These are phyloP conservation scores for Paraphoma sp. DNA, from an alignment of 2,329 filamentous ascomycete species.

Conservation along the genomic window DNA sequence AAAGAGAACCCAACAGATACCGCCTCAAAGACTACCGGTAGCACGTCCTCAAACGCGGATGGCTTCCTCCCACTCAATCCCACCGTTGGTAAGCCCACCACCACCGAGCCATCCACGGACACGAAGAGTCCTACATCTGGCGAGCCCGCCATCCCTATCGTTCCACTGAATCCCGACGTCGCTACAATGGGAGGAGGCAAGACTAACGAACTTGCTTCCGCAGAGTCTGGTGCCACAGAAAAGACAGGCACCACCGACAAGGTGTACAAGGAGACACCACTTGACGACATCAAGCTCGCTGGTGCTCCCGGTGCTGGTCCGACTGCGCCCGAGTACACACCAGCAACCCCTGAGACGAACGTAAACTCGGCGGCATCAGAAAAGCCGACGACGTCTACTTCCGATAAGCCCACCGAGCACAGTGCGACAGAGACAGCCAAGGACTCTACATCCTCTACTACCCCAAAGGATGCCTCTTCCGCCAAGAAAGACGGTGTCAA, in stretches of 20 bases:
- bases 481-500: not conserved
- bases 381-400: not conserved
- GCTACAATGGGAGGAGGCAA: constrained; percentile 11
- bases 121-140: constrained; percentile 20
- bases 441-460: not conserved
- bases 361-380: constrained; percentile 4
- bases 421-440: not conserved
- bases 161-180: constrained; percentile 25
- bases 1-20: constrained; percentile 16
- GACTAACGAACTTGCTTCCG: constrained; percentile 21
- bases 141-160: constrained; percentile 21
- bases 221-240: constrained; percentile 38
- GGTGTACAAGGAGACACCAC: constrained; percentile 36
- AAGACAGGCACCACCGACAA: constrained; percentile 32
- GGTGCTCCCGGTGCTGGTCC: constrained; percentile 29
- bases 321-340: constrained; percentile 16
- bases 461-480: constrained; percentile 2
- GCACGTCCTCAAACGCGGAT: constrained; percentile 4
- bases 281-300: constrained; percentile 31
- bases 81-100: constrained; percentile 6
- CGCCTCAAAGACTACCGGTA: constrained; percentile 3
- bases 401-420: not conserved
- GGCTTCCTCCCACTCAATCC: constrained; percentile 25
- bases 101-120: constrained; percentile 8
- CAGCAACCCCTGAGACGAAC: constrained; percentile 4